These are phyloP conservation scores for Elsinoe arachidis DNA, from an alignment of 2,329 filamentous ascomycete genomes.

Conservation along the genomic window DNA sequence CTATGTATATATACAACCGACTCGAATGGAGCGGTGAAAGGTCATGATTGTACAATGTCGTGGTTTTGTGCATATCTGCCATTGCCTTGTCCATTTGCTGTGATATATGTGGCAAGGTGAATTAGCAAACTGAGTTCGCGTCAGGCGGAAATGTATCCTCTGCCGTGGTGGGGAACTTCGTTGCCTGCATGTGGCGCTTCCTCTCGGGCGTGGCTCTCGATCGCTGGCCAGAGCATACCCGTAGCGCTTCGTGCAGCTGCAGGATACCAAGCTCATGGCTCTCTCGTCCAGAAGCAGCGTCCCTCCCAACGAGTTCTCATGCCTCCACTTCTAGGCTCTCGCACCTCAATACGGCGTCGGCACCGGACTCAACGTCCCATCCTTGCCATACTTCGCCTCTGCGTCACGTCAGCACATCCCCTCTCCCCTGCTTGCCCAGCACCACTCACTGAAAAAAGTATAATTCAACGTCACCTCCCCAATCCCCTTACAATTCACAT, in stretches of 20 bases:
- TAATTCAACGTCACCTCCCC: slow-evolving; percentile 94
- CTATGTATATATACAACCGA: slow-evolving; percentile 12
- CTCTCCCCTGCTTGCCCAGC: background rate
- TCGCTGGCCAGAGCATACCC: too few species aligned
- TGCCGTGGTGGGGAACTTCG: background rate
- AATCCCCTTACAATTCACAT: slow-evolving; percentile 85
- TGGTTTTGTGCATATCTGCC: background rate
- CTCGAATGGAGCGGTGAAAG: slow-evolving; percentile 6
- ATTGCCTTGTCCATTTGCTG: background rate
- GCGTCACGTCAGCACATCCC: slow-evolving; percentile 20
- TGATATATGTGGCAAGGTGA: too few species aligned
- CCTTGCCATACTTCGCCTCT: slow-evolving; percentile 80
- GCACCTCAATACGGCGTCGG: slow-evolving; percentile 26
- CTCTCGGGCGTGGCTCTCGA: too few species aligned
- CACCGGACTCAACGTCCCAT: slow-evolving; percentile 58
- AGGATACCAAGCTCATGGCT: background rate
- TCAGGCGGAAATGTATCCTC: too few species aligned
- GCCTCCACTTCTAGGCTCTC: background rate
- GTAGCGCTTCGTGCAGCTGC: too few species aligned
- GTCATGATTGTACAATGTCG: slow-evolving; percentile 7
- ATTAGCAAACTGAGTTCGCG: too few species aligned
- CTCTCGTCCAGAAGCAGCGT: background rate
- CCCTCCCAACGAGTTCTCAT: background rate
- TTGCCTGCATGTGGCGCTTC: background rate
- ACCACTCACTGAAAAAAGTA: slow-evolving; percentile 86